phyloP scores from a whole-genome alignment of 495 filamentous ascomycete genomes.

The Aspergillus indologenus region DNA sequence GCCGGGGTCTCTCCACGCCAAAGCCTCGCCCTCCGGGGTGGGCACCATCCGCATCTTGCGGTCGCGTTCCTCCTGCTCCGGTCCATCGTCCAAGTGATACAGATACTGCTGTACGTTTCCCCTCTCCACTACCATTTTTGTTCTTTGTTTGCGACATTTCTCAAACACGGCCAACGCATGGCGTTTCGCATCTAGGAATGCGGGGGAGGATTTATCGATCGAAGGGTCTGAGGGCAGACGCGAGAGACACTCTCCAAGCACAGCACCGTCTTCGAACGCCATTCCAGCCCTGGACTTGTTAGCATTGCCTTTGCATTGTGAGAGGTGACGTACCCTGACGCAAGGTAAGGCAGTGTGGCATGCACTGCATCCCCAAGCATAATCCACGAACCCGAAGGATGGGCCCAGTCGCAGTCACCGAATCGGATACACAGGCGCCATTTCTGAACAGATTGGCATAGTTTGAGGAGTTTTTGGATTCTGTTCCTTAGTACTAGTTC shows the following conservation, averaged over 20 bases:
- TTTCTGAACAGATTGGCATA: slow-evolving; percentile 55
- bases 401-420: slow-evolving; percentile 53
- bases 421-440: slow-evolving; percentile 62
- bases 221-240: slow-evolving; percentile 28
- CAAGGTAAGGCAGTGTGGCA: slow-evolving; percentile 60
- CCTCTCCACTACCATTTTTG: slow-evolving; percentile 41
- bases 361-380: slow-evolving; percentile 65
- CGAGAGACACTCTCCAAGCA: slow-evolving; percentile 46
- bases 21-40: slow-evolving; percentile 40
- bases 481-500: slow-evolving; percentile 1
- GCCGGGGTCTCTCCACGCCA: slow-evolving; percentile 47
- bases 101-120: slow-evolving; percentile 49
- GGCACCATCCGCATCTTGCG: slow-evolving; percentile 43
- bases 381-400: slow-evolving; percentile 51
- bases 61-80: slow-evolving; percentile 48
- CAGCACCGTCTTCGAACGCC: slow-evolving; percentile 50
- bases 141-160: slow-evolving; percentile 43
- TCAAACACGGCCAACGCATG: slow-evolving; percentile 45
- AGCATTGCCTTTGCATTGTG: not conserved
- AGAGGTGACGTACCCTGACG: slow-evolving; percentile 31
- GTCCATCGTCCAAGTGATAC: slow-evolving; percentile 51
- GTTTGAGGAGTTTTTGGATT: slow-evolving; percentile 34
- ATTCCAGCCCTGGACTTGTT: slow-evolving; percentile 36
- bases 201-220: slow-evolving; percentile 24
- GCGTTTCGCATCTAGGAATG: slow-evolving; percentile 29